Percentiles rank a stretch among this genome's conserved stretches.
Conservation (phyloP, 2,329 filamentous ascomycete genomes). For the Gaeumannomyces tritici region DNA sequence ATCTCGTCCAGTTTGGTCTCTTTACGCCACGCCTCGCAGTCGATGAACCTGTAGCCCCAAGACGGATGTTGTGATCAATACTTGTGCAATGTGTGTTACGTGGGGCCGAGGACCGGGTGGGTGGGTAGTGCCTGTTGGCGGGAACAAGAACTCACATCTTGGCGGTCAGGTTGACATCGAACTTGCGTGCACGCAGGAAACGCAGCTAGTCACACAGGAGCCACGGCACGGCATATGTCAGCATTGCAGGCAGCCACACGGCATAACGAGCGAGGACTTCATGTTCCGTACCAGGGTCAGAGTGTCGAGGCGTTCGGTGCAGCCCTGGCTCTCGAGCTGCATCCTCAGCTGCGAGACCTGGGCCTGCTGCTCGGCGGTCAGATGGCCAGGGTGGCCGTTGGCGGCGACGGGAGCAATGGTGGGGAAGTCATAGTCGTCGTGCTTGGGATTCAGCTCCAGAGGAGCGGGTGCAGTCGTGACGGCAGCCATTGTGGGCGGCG, state of each 20-base stretch:
- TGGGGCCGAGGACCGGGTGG: background rate
- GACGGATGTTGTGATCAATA: background rate
- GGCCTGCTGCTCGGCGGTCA: slow-evolving; percentile 79
- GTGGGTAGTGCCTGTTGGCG: slow-evolving; percentile 1
- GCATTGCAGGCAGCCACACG: background rate
- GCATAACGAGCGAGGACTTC: slow-evolving; percentile 7
- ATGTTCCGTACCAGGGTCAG: slow-evolving; percentile 62
- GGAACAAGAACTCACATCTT: slow-evolving; percentile 60
- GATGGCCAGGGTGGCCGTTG: slow-evolving; percentile 78
- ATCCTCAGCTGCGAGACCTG: slow-evolving; percentile 77
- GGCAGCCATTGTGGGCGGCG: slow-evolving; percentile 14
- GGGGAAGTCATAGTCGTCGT: slow-evolving; percentile 93
- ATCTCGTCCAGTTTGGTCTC: slow-evolving; percentile 77
- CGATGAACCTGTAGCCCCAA: slow-evolving; percentile 62
- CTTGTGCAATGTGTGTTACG: background rate
- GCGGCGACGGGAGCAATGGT: slow-evolving; percentile 61
- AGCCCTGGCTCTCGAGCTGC: slow-evolving; percentile 76
- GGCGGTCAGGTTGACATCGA: slow-evolving; percentile 76
- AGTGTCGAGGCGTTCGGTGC: slow-evolving; percentile 79
- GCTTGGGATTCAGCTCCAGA: slow-evolving; percentile 69
- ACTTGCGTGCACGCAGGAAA: slow-evolving; percentile 91
- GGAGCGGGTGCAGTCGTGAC: slow-evolving; percentile 13
- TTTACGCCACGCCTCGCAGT: slow-evolving; percentile 84
- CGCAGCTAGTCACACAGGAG: slow-evolving; percentile 51
- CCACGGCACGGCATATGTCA: background rate